Evolutionary conservation across 345 rosid species (phyloP), one percentile per base, ranked within the genome.

Genomic region (Pseudoturritis turrita): DNA sequence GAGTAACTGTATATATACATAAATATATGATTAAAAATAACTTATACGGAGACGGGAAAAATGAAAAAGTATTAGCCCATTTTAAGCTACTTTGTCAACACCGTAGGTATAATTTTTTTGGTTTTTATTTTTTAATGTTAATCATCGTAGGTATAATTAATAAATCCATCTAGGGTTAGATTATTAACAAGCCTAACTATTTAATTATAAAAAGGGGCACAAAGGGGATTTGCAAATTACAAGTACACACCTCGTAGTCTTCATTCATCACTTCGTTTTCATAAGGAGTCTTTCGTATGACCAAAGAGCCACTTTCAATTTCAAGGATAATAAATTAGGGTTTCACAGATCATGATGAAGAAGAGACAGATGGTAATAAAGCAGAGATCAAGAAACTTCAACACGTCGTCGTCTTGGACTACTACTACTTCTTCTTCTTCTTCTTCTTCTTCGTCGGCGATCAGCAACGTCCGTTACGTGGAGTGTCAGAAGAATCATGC

Each of bases 401-500:
- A 54, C 45, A 46, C 74, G 13, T 62, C 79, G 18, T 69, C 74
- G 3, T 75, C 79, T 62, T 55, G 78, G 67, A 46, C 72, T 13
- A 68, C 65, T 6, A 67, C 85, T n/a, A n/a, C n/a, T n/a, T n/a
- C n/a, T 33, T 33, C 37, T 14, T 66, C 86, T 0, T 78, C 89
- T 4, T 70, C 64, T 14, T 71, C 86, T 26, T 72, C 88, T 4
- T 83, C 91, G 0, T 72, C 87, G 2, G 47, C 58, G 58, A 58
- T 65, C 12, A 67, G 74, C 17, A 77, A 45, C 51, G 73, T 72
- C 39, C 77, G 86, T 36, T 88, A 88, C 28, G 80, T 77, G 2
- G 96, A 89, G 85, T 89, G 96, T 53, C 90, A 84, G 62, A 87
- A 83, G 87, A 89, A 89, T 74, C 96, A 89, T 45, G 92, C 96